Base-by-base conservation (phyloP, 805 yeast species). In the Ogataea ramenticola region DNA sequence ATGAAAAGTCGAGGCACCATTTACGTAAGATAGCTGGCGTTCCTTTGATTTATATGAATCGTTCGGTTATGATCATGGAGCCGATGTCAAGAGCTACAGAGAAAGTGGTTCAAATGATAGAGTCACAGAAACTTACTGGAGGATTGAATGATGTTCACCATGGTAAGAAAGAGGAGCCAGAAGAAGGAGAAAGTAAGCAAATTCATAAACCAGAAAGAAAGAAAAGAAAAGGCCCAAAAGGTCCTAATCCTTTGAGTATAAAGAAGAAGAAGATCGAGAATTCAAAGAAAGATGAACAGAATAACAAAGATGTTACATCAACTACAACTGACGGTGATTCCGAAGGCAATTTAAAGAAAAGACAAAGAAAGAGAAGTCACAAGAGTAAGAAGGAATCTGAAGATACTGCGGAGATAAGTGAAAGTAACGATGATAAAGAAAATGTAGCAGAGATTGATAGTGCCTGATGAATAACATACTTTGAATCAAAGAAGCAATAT, bases 61-160 rank as follows among this genome's bases (percentile, higher is more conserved):
- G 96, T 48, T 79, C 96, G 1, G 99, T 93, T 16, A 86, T 93
- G 91, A 81, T 93, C 24, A 80, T 93, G 93, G 99, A 93, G 64
- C 96, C 97, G 8, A 67, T 89, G 52, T 85, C 96, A 42, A 75
- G 74, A 33, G 86, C 86, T 7, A 83, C 91, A 36, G 70, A 68
- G 12, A 61, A 58, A 38, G 69, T 72, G 15, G 77, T 79, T 43
- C 56, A 57, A 39, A 53, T 62, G 26, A 67, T 72, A 35, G 99
- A 93, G 62, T 60, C 66, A 1, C 69, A 72, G 38, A 93, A 93
- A 56, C 69, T 93, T 42, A 77, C 77, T 3, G 75, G 74, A 21
- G 98, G 98, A 0, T 72, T 93, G 59, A 91, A 93, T 58, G 82
- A 80, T 53, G 66, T 73, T 6, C 71, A 68, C 49, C 50, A 52